These are phyloP conservation scores for Camellia sinensis DNA, from an alignment of 148 eudicot species.

Conservation along the genomic window DNA sequence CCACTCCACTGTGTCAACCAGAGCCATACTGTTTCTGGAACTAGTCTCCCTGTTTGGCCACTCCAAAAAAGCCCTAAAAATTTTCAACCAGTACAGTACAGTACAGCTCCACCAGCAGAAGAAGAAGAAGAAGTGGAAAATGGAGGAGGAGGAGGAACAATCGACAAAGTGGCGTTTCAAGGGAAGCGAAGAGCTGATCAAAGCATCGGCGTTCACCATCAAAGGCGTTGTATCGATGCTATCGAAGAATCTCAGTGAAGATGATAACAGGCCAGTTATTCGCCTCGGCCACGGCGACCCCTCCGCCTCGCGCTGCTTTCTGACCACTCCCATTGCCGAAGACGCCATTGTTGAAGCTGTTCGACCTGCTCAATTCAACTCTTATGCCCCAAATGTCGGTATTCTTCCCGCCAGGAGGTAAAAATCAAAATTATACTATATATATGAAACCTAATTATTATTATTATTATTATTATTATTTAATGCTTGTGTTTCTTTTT, in stretches of 20 bases:
- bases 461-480: too few species aligned
- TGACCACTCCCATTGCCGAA: conserved; percentile 29
- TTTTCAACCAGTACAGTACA: too few species aligned
- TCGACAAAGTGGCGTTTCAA: conserved; percentile 26
- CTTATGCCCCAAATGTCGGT: conserved; percentile 33
- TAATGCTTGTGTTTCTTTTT: too few species aligned
- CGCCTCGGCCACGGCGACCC: conserved; percentile 42
- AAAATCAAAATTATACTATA: too few species aligned
- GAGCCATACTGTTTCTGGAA: too few species aligned
- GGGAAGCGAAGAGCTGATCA: conserved; percentile 12
- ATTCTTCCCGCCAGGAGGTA: conserved; percentile 34
- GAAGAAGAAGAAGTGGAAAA: too few species aligned
- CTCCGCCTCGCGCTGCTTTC: conserved; percentile 34
- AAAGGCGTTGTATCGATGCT: conserved; percentile 25
- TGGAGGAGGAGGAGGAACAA: conserved; percentile 22
- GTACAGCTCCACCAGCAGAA: too few species aligned
- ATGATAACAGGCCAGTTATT: conserved; percentile 19
- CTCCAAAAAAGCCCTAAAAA: too few species aligned
- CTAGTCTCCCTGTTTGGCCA: too few species aligned
- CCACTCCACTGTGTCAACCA: too few species aligned
- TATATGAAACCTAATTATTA: too few species aligned
- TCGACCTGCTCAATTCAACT: conserved; percentile 36
- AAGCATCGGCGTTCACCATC: conserved; percentile 23
- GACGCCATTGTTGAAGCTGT: conserved; percentile 38
- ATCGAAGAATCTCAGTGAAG: conserved; percentile 15